Conservation (phyloP, 345 rosid genomes). For the Geranium brycei region DNA sequence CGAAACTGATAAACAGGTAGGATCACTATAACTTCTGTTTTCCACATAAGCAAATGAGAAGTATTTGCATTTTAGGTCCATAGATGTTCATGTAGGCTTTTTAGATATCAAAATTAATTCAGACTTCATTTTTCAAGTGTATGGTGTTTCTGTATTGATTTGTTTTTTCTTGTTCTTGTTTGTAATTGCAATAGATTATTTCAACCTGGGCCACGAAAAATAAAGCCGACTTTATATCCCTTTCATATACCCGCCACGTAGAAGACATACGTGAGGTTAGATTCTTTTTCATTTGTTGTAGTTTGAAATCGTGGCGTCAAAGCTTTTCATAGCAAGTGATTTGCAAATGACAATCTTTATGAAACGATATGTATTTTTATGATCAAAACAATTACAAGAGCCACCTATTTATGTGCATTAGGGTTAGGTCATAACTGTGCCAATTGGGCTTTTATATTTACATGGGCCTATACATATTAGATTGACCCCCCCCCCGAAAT, state of each 20-base stretch:
- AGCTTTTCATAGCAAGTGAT: neutral
- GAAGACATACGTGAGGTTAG: conserved; percentile 24
- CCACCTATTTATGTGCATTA: too few species aligned
- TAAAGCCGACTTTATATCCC: conserved; percentile 20
- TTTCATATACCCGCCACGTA: conserved; percentile 20
- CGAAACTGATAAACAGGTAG: conserved; percentile 24
- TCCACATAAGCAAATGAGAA: neutral
- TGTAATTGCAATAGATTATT: conserved; percentile 12
- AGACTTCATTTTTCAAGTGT: neutral
- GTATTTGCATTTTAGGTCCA: neutral
- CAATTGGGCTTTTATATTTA: too few species aligned
- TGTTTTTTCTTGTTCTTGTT: neutral
- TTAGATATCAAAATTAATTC: too few species aligned
- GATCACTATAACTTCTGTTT: neutral
- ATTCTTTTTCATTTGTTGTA: neutral
- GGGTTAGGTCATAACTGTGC: too few species aligned
- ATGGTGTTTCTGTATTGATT: neutral
- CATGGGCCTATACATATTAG: too few species aligned
- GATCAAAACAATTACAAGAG: too few species aligned
- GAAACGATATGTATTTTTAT: too few species aligned
- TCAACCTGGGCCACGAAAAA: conserved; percentile 21
- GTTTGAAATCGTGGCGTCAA: neutral
- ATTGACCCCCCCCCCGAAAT: too few species aligned
- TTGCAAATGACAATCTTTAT: too few species aligned
- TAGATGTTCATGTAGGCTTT: too few species aligned